Base-by-base conservation (phyloP, 108 stramenopile species). In the Fistulifera pelliculosa region DNA sequence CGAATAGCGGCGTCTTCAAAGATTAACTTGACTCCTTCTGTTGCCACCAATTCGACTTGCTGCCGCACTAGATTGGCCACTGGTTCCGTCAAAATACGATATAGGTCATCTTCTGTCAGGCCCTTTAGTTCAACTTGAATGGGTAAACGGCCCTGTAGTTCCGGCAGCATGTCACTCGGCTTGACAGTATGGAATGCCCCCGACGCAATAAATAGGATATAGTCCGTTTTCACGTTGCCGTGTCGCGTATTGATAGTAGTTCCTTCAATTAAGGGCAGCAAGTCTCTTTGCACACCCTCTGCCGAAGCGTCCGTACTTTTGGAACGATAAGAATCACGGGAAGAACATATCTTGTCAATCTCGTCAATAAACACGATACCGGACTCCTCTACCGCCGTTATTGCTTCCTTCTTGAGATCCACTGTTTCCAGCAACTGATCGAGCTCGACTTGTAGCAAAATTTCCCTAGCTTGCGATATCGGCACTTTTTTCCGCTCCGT, bases 321-420 rank as follows among this genome's bases (percentile, higher is more conserved):
- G 22, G 82, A 80, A 50, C 68, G 73, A 64, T 70, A 80, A 3
- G 62, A 61, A 54, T 94, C 88, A 65, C 83, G 77, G 39, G 83
- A 75, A 11, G 85, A 80, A 49, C 90, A 87, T 54, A 99, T 96
- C 62, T 99, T 99, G 65, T 99, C 71, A 52, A 99, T 97, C 69
- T 99, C 99, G 76, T 99, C 99, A 60, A 99, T 96, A 67, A 99
- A 96, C 42, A 99, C 99, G 61, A 99, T 98, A 12, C 99, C 99
- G 28, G 71, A 76, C 71, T 99, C 90, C 63, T 98, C 96, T 24
- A 95, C 99, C 16, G 95, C 85, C 13, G 77, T 52, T 47, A 99
- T 73, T 0, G 99, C 99, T 58, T 94, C 92, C 68, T 94, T 94
- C 49, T 85, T 85, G 14, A 97, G 52, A 49, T 96, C 93, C 0